phyloP scores from a whole-genome alignment of 352 stramenopile species.

The Pythium chondricola region DNA sequence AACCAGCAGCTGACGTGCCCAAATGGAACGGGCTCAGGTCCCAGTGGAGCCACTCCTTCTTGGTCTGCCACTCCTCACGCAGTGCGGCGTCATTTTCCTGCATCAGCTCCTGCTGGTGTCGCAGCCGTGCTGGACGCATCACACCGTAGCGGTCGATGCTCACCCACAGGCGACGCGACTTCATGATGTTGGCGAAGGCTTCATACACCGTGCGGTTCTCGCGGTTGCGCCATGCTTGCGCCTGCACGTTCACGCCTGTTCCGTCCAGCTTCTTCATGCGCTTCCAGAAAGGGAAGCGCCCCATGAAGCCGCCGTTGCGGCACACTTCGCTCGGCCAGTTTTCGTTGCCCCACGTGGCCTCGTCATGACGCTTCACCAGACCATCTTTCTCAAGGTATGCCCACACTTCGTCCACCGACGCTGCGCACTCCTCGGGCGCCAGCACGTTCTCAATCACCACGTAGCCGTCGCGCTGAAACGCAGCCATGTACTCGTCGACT shows the following conservation, averaged over 20 bases:
- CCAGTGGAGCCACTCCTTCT: slow-evolving; percentile 49
- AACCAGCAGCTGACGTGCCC: slow-evolving; percentile 37
- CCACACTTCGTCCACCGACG: slow-evolving; percentile 40
- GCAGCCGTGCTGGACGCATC: slow-evolving; percentile 30
- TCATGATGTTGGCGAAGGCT: slow-evolving; percentile 30
- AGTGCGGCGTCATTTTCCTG: slow-evolving; percentile 28
- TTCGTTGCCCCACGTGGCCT: slow-evolving; percentile 38
- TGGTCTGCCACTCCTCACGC: slow-evolving; percentile 34
- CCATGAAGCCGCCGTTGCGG: slow-evolving; percentile 43
- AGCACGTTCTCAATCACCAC: slow-evolving; percentile 41
- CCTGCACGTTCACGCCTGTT: slow-evolving; percentile 33
- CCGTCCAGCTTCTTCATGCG: slow-evolving; percentile 45
- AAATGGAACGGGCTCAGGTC: slow-evolving; percentile 45
- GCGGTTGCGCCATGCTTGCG: slow-evolving; percentile 41
- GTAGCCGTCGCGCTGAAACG: slow-evolving; percentile 36
- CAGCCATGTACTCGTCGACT: slow-evolving; percentile 26
- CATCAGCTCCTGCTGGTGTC: slow-evolving; percentile 15
- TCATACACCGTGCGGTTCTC: slow-evolving; percentile 31
- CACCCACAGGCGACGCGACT: slow-evolving; percentile 29
- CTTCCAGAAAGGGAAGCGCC: slow-evolving; percentile 44
- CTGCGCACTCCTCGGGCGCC: slow-evolving; percentile 20
- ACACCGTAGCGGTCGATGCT: slow-evolving; percentile 47
- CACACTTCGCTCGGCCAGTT: slow-evolving; percentile 38
- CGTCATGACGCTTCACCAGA: slow-evolving; percentile 31
- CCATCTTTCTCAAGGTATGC: slow-evolving; percentile 37